Evolutionary conservation across 768 basidiomycete genomes (phyloP), one percentile per base, ranked within the genome.

Genomic region (Kwoniella europaea): DNA sequence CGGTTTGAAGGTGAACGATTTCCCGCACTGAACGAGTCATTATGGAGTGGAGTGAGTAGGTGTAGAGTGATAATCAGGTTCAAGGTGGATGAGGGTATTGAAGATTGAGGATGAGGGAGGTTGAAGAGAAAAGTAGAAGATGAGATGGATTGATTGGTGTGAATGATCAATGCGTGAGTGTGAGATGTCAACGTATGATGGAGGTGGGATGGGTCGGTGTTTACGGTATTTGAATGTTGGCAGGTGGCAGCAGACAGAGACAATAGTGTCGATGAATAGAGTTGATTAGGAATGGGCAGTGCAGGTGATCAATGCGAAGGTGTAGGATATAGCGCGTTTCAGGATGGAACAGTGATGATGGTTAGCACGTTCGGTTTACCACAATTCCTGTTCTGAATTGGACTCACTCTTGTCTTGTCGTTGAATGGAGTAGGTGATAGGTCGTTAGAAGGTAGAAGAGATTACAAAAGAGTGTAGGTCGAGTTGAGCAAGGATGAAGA

Each of bases 1-100:
- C 96, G 75, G 96, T 98, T 86, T 98, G 96, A 82, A 98, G 90
- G 87, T 98, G 96, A 84, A 98, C 95, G 86, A 98, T 98, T 90
- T 98, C 95, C 88, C 95, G 69, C 80, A 83, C 81, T 80, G 79
- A 74, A 24, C 70, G 74, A 29, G 50, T 57, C 70, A 74, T 74
- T 44, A 22, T 66, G 54, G 22, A 58, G 58, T 54, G 56, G 57
- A n/a, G 43, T 13, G 35, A 24, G 50, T 15, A 10, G 10, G 58
- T 43, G 64, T 61, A 15, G 65, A 41, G 35, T 35, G 3, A 35
- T 35, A 35, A 35, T 35, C 35, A 55, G 53, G 54, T 18, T 29
- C 50, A 24, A 57, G 65, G 52, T 68, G 43, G 61, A 59, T 60
- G 18, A 67, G 22, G 53, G 43, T 29, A 55, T 9, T 3, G 53